phyloP scores from a whole-genome alignment of 129 eudicot species.

The Gnaphalium uliginosum region DNA sequence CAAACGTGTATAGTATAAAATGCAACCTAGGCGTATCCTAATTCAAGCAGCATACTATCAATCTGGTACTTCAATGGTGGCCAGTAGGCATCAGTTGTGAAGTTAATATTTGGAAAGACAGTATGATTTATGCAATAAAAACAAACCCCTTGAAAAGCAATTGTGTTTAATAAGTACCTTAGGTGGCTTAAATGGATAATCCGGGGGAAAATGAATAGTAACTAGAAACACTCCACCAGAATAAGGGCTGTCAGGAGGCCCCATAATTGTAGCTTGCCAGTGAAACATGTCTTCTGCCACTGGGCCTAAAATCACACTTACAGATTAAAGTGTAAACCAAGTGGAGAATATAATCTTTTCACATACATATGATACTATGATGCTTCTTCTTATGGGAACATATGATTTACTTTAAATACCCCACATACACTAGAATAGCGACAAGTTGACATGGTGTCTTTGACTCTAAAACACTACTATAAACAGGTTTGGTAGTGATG shows the following conservation, averaged over 20 bases:
- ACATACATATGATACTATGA: slow-evolving; percentile 1
- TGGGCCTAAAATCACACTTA: slow-evolving; percentile 51
- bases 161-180: slow-evolving; percentile 37
- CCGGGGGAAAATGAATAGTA: slow-evolving; percentile 61
- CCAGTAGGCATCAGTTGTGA: background rate
- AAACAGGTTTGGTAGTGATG: background rate
- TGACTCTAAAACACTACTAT: background rate
- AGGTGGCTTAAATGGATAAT: slow-evolving; percentile 69
- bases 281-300: slow-evolving; percentile 77
- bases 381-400: background rate
- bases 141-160: slow-evolving; percentile 2
- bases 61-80: background rate
- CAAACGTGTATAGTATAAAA: background rate
- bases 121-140: background rate
- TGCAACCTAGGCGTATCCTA: background rate
- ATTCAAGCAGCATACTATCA: background rate
- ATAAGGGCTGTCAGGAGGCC: slow-evolving; percentile 69
- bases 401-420: background rate
- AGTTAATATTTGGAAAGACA: background rate
- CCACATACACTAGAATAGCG: background rate
- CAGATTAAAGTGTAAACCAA: slow-evolving; percentile 19
- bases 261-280: slow-evolving; percentile 75
- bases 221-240: slow-evolving; percentile 62
- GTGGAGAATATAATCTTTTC: slow-evolving; percentile 8
- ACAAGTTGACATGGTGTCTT: background rate